A percentile compares a stretch with the other conserved stretches of the same genome.
phyloP scores from a whole-genome alignment of 75 land plant species.

The Pseudotsuga menziesii region DNA sequence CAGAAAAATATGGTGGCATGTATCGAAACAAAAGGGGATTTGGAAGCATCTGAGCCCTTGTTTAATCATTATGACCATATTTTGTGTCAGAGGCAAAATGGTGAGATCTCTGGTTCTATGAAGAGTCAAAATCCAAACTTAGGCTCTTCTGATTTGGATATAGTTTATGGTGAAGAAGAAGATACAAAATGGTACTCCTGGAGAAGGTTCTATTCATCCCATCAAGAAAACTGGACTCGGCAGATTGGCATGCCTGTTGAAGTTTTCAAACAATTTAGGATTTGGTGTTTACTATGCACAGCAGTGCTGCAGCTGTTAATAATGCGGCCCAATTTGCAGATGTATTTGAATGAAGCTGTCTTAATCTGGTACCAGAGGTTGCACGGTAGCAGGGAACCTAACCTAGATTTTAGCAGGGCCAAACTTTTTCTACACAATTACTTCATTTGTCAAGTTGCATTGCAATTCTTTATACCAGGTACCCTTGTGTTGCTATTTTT shows the following conservation, averaged over 20 bases:
- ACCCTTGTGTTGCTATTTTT: constrained; percentile 52
- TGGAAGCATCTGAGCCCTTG: neutral
- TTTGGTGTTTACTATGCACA: constrained; percentile 34
- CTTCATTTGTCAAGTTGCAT: constrained; percentile 50
- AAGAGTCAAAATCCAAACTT: neutral
- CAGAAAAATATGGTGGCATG: neutral
- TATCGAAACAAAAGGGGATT: neutral
- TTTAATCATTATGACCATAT: neutral
- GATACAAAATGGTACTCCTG: constrained; percentile 6
- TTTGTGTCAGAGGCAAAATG: neutral
- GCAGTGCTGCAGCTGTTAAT: constrained; percentile 48
- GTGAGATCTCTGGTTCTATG: neutral
- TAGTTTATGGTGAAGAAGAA: constrained; percentile 11
- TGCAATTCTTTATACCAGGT: constrained; percentile 64
- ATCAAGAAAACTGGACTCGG: constrained; percentile 27
- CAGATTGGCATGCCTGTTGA: constrained; percentile 30
- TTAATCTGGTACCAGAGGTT: constrained; percentile 77
- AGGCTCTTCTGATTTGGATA: constrained; percentile 1
- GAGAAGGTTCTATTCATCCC: constrained; percentile 1
- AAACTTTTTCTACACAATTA: constrained; percentile 74
- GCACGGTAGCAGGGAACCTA: constrained; percentile 62
- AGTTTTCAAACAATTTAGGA: constrained; percentile 42
- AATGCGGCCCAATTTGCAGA: constrained; percentile 55
- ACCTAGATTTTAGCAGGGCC: constrained; percentile 58
- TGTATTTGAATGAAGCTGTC: constrained; percentile 74